Evolutionary conservation across 177 flowering plant species (phyloP).

Genomic region (Tripterygium wilfordii): DNA sequence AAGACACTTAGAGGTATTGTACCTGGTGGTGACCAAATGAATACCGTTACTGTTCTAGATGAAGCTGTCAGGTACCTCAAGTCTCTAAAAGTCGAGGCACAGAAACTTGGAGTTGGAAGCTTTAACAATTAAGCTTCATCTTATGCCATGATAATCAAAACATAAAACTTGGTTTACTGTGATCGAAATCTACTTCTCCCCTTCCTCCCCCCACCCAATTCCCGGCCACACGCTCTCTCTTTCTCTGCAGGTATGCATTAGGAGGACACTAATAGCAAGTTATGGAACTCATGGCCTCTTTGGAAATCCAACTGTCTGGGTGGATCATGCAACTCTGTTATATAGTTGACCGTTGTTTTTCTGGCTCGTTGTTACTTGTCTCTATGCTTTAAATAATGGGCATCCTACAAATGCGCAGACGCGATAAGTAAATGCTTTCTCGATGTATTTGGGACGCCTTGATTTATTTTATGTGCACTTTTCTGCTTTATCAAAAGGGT

Average conservation of each 20-base stretch:
- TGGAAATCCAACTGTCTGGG: neutral
- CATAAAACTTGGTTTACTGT: neutral
- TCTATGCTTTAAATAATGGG: no score
- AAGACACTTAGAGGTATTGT: slow-evolving; percentile 56
- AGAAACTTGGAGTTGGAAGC: slow-evolving; percentile 45
- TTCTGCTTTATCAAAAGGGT: no score
- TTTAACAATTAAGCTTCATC: slow-evolving; percentile 12
- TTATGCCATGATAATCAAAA: neutral
- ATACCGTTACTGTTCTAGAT: slow-evolving; percentile 55
- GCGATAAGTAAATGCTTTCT: no score
- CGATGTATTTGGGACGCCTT: no score
- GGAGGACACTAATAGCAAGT: neutral
- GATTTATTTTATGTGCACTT: no score
- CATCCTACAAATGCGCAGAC: no score
- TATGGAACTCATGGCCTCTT: neutral
- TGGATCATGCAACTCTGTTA: no score
- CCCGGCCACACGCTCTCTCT: neutral
- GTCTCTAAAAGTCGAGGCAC: slow-evolving; percentile 64
- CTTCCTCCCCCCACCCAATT: no score
- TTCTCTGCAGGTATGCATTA: neutral
- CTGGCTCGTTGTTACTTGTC: no score
- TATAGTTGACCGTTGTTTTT: no score
- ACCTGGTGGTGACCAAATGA: slow-evolving; percentile 66
- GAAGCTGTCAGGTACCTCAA: slow-evolving; percentile 76
- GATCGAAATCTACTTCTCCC: neutral